Evolutionary conservation across 2,329 filamentous ascomycete genomes (phyloP), one percentile per base, ranked within the genome.

Genomic region (Aschersonia sp.): DNA sequence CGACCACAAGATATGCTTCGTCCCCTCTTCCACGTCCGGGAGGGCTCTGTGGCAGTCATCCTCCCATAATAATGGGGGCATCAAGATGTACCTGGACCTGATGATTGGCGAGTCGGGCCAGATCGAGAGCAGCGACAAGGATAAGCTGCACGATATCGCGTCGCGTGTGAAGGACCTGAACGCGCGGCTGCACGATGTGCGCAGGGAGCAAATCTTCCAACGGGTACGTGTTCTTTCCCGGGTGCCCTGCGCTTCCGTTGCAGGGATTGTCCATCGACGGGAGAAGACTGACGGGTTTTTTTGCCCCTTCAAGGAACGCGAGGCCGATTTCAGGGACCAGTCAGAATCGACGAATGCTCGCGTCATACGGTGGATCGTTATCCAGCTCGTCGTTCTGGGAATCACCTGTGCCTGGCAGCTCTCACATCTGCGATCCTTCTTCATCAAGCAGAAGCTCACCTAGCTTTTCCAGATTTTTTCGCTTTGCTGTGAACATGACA

Each of bases 291-390:
- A 20, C 20, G 20, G 20, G 2, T 9, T 40, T 7, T 20, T 20
- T 20, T 20, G 20, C 20, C 20, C 20, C 20, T 20, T 20, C 20
- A 20, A 96, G 86, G 92, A 97, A 75, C 87, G 92, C 55, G 92
- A 98, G 65, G 89, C 89, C 58, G 89, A 97, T 65, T 98, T 98
- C 75, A 80, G 92, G 69, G 92, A 98, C 68, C 92, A 97, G 68
- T 96, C 89, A 58, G 92, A 98, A 68, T 74, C 79, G 42, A 96
- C 91, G 55, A 98, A 98, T 67, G 73, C 81, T 48, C 84, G 91
- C 59, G 91, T 97, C 53, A 81, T 97, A 46, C 82, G 89, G 57
- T 98, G 92, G 91, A 91, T 92, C 55, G 61, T 96, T 54, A 84
- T 97, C 56, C 92, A 98, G 68, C 72, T 97, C 51, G 76, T 81